Percentiles rank a stretch among this genome's conserved stretches.
phyloP scores from a whole-genome alignment of 805 yeast species.

The Metschnikowia cerradonensis region DNA sequence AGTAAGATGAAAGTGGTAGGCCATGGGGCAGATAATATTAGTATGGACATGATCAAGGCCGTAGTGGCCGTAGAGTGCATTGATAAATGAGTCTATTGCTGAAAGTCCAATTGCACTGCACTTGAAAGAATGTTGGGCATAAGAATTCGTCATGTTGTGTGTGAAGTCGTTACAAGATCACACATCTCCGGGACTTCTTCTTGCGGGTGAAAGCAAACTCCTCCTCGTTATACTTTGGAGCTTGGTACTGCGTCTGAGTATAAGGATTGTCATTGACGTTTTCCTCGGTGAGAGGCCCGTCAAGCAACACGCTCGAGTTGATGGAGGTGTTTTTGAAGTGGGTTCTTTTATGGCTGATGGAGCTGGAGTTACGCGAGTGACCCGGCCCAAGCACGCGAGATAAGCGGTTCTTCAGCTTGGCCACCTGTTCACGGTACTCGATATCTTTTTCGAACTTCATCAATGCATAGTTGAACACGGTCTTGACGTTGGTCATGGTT shows the following conservation, averaged over 20 bases:
- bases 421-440: conserved; percentile 35
- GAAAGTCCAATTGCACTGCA: neutral
- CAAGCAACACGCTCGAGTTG: conserved; percentile 33
- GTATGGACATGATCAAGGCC: too few relatives aligned
- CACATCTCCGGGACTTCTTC: conserved; percentile 31
- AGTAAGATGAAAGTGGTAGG: too few relatives aligned
- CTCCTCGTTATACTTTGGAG: conserved; percentile 31
- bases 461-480: conserved; percentile 64
- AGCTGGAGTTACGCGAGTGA: conserved; percentile 18
- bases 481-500: conserved; percentile 57
- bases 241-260: conserved; percentile 20
- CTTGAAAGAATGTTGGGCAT: too few relatives aligned
- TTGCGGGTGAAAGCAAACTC: conserved; percentile 40
- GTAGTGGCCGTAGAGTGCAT: neutral
- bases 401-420: conserved; percentile 32
- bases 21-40: too few relatives aligned
- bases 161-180: conserved; percentile 23
- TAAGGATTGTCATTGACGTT: conserved; percentile 32
- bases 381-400: conserved; percentile 27
- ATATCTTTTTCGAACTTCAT: conserved; percentile 38
- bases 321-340: conserved; percentile 37
- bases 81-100: neutral
- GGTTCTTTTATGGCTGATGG: conserved; percentile 24
- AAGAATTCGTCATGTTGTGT: neutral
- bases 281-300: conserved; percentile 41